These are phyloP conservation scores for Jaminaea rosea DNA, from an alignment of 1,284 basidiomycete species.

Conservation along the genomic window DNA sequence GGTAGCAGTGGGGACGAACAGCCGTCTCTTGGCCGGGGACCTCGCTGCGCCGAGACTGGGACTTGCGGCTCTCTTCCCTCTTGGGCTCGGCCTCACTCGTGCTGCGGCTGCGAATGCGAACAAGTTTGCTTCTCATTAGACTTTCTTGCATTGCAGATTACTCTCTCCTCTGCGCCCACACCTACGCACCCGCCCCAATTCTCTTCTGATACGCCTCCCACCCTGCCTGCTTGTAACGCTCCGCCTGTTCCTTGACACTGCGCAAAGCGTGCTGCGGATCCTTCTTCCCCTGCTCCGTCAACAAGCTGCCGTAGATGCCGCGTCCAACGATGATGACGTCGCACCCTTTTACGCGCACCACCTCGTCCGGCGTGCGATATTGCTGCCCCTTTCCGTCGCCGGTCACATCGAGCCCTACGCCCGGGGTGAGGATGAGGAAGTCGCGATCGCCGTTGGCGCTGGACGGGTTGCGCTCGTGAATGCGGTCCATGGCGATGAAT, in stretches of 20 bases:
- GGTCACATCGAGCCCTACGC: constrained; percentile 72
- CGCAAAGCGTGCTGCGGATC: constrained; percentile 53
- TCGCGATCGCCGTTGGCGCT: constrained; percentile 55
- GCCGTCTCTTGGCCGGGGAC: too few relatives aligned
- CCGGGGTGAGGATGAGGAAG: constrained; percentile 84
- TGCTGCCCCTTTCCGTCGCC: constrained; percentile 92
- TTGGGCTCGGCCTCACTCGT: too few relatives aligned
- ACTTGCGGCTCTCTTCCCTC: too few relatives aligned
- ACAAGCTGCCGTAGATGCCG: constrained; percentile 68
- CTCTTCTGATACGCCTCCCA: constrained; percentile 77
- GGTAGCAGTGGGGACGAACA: too few relatives aligned
- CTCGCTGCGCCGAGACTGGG: too few relatives aligned
- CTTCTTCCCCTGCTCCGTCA: too few relatives aligned
- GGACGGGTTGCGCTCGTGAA: constrained; percentile 54
- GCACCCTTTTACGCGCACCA: constrained; percentile 73
- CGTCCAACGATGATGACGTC: constrained; percentile 97
- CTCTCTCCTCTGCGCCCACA: too few relatives aligned
- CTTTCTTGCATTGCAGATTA: too few relatives aligned
- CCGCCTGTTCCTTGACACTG: constrained; percentile 62
- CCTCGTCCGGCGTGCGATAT: constrained; percentile 82
- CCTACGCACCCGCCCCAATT: constrained; percentile 13
- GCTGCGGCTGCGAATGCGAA: too few relatives aligned
- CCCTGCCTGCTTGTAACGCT: constrained; percentile 73
- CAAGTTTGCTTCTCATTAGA: too few relatives aligned
- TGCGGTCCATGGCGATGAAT: constrained; percentile 65